A percentile compares a stretch with the other conserved stretches of the same genome.
Conservation (phyloP, 164 flowering plant genomes). For the Paratinospora sagittata region DNA sequence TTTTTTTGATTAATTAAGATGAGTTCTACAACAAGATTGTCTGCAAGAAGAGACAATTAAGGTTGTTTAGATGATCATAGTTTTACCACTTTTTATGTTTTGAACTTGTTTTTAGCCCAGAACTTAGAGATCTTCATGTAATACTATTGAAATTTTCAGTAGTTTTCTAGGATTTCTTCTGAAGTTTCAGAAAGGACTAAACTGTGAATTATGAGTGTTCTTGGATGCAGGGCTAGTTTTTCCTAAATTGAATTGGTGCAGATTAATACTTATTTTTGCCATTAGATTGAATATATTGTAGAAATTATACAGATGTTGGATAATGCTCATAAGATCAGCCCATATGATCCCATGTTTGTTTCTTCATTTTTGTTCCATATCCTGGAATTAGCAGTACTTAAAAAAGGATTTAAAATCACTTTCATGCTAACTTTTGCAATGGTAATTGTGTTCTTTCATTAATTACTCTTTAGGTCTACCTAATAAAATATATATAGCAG, state of each 20-base stretch:
- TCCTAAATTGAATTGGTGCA: no score
- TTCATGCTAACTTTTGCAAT: neutral
- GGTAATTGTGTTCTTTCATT: neutral
- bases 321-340: no score
- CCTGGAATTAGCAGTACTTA: no score
- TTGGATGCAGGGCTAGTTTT: no score
- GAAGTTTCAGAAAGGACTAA: neutral
- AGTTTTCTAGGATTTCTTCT: neutral
- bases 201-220: neutral
- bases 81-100: neutral
- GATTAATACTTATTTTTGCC: no score
- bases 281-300: no score
- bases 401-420: no score
- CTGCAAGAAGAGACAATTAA: neutral
- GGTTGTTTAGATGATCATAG: neutral
- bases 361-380: no score
- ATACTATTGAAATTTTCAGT: neutral
- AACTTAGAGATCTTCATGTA: neutral
- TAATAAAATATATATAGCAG: neutral
- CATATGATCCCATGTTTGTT: no score
- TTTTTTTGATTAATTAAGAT: slow-evolving; percentile 2
- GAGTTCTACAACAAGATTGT: neutral
- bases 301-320: no score
- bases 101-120: neutral
- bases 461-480: neutral